Base-by-base conservation (phyloP, 148 eudicot species). In the Amaranthus palmeri region DNA sequence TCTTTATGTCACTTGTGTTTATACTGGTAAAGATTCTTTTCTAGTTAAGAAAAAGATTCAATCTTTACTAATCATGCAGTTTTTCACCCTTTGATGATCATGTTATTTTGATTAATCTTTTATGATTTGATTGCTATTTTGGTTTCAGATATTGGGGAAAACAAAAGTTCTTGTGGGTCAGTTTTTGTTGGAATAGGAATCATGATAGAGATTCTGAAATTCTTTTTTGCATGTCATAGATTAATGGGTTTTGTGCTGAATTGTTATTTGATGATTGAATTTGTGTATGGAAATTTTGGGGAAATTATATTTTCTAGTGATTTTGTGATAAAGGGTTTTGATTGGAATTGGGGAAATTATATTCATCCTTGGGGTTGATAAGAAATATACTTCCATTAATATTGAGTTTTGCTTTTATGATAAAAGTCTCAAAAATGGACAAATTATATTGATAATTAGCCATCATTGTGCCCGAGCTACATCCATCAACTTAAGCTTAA, bases 1-100 rank as follows among this genome's bases (percentile, higher is more conserved):
- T 18, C 80, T 92, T 62, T 92, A 90, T 83, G 96, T 90, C 71
- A 92, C 97, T 58, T 92, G 96, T 67, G 79, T 92, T 47, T 92
- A 92, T 76, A 60, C 91, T 54, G 97, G 97, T 90, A 85, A 14
- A 43, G 3, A n/a, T 58, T 11, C 10, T 9, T 43, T 15, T 4
- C n/a, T 6, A 4, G 0, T 4, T 25, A 12, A 4, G 0, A 4
- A 8, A 8, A 47, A 48, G 12, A 17, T 46, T 42, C 50, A 8
- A 54, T 54, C 42, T 13, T 59, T 62, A n/a, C 56, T 12, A 25
- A 40, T 42, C 2, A 10, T 67, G 7, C 18, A n/a, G 14, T 43
- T 46, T n/a, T 68, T 50, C 3, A 58, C n/a, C 48, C 50, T 10
- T 56, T n/a, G 25, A 15, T 55, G 8, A 5, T 15, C n/a, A 56